Evolutionary conservation across 306 rosid genomes (phyloP), one percentile per base, ranked within the genome.

Genomic region (Vigna hirtella): DNA sequence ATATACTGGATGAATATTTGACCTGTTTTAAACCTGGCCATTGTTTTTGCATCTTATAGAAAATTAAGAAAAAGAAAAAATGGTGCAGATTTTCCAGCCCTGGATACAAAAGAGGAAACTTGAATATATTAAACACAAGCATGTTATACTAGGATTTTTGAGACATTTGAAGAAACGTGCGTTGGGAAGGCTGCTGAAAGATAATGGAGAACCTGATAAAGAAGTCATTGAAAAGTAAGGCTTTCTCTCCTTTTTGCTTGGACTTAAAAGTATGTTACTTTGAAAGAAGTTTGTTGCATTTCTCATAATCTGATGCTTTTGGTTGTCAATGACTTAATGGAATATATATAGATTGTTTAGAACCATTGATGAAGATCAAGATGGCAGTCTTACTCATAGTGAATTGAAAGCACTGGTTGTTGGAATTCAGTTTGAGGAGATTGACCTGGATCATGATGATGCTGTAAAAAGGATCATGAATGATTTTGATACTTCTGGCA

Each of bases 61-160:
- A 26, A 71, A 78, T 40, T 70, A 66, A 75, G 72, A 20, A 49
- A 38, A 34, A 62, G 17, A 17, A 47, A 73, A 72, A 36, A 15
- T 65, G 66, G 20, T 85, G 89, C 91, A 96, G 99, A 88, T 96
- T 63, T 83, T 85, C 82, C 99, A 96, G 82, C 99, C 98, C 52
- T 91, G 96, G 97, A 91, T 90, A 81, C 98, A 93, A 81, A 89
- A 43, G 70, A 85, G 99, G 79, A 90, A 89, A 67, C 65, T 96
- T 76, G 83, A 51, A 5, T 93, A 83, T 85, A 90, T 87, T 52
- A 90, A 78, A 73, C 97, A 85, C 83, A 96, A 85, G 66, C 97
- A 86, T 81, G 90, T 91, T 67, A 93, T 92, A 62, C 87, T 91
- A 53, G 97, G 93, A 74, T 68, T 96, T 72, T 62, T 93, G 69